phyloP scores from a whole-genome alignment of 805 yeast genomes.

The Tetrapisispora namnaoensis region DNA sequence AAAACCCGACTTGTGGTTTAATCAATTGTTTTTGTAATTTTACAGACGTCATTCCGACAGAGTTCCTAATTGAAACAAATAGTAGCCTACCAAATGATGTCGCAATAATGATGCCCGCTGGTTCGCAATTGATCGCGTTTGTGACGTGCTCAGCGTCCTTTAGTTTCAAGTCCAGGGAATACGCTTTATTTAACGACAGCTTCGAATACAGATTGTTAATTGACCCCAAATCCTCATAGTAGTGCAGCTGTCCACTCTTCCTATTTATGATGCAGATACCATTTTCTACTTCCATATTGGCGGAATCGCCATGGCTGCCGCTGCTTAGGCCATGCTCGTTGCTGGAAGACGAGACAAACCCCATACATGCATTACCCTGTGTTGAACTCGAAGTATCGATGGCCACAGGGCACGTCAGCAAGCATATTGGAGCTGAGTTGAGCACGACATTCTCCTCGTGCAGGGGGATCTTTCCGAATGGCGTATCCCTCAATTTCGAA shows the following conservation, averaged over 20 bases:
- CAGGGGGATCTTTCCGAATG: slow-evolving; percentile 19
- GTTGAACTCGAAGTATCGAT: slow-evolving; percentile 12
- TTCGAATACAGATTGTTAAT: slow-evolving; percentile 23
- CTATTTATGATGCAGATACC: slow-evolving; percentile 63
- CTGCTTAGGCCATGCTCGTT: background rate
- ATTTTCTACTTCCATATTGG: slow-evolving; percentile 30
- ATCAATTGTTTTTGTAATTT: slow-evolving; percentile 20
- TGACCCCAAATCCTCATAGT: slow-evolving; percentile 60
- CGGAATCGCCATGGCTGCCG: background rate
- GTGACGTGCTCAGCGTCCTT: slow-evolving; percentile 43
- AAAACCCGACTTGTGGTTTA: slow-evolving; percentile 30
- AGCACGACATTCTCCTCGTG: slow-evolving; percentile 17
- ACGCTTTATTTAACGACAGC: slow-evolving; percentile 21
- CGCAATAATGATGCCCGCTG: slow-evolving; percentile 62
- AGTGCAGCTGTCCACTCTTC: slow-evolving; percentile 47
- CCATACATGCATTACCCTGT: no score
- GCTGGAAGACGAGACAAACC: background rate
- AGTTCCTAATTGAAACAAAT: slow-evolving; percentile 54
- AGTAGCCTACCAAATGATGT: slow-evolving; percentile 62
- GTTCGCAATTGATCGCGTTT: slow-evolving; percentile 50
- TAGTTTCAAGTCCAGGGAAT: slow-evolving; percentile 16
- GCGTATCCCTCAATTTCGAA: slow-evolving; percentile 50
- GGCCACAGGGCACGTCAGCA: slow-evolving; percentile 25
- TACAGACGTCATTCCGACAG: slow-evolving; percentile 48
- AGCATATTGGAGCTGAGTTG: slow-evolving; percentile 16